Evolutionary conservation across 2,329 filamentous ascomycete genomes (phyloP).

Genomic region (Emmonsiellopsis sp.): DNA sequence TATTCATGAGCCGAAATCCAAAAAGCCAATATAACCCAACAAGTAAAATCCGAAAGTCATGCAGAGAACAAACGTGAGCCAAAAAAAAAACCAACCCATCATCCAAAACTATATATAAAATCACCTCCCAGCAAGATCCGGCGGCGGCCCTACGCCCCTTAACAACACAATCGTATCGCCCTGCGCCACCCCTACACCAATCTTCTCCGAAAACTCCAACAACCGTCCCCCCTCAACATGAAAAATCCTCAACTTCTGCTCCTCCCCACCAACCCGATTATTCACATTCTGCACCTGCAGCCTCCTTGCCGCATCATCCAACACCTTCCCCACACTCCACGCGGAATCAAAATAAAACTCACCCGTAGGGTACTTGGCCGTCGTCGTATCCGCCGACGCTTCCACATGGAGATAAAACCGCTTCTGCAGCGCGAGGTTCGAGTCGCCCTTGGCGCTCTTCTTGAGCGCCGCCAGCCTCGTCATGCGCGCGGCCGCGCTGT

Average conservation of each 20-base stretch:
- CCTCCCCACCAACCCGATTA: conserved; percentile 38
- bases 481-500: conserved; percentile 54
- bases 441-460: conserved; percentile 81
- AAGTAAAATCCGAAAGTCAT: neutral
- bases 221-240: conserved; percentile 85
- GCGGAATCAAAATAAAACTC: conserved; percentile 73
- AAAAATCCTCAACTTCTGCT: conserved; percentile 75
- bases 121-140: conserved; percentile 57
- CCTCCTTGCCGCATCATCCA: conserved; percentile 36
- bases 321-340: conserved; percentile 73
- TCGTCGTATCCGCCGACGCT: conserved; percentile 77
- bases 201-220: conserved; percentile 79
- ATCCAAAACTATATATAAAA: neutral
- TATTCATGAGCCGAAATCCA: too few species aligned
- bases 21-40: neutral
- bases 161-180: conserved; percentile 88
- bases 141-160: conserved; percentile 72
- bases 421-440: conserved; percentile 69
- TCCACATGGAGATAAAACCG: conserved; percentile 87
- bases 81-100: neutral
- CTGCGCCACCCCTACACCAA: conserved; percentile 58
- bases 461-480: conserved; percentile 71
- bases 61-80: neutral
- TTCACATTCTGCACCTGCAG: conserved; percentile 38
- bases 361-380: conserved; percentile 71